phyloP scores from a whole-genome alignment of 257 asterid genomes.

The Solanum ossicruentum region DNA sequence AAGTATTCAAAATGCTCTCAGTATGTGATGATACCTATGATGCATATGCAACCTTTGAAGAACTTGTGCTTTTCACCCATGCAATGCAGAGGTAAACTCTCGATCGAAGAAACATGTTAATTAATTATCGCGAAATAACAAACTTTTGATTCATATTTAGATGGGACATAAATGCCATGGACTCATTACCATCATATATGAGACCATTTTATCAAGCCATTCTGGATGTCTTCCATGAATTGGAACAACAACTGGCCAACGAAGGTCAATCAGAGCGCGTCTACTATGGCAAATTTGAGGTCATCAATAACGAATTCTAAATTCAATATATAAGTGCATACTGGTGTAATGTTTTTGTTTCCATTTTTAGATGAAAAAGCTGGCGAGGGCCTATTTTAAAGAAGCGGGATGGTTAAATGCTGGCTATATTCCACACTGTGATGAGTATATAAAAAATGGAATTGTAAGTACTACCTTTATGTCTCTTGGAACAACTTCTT shows the following conservation, averaged over 20 bases:
- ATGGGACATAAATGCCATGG: conserved; percentile 14
- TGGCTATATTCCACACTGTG: background rate
- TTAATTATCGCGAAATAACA: background rate
- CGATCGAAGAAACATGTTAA: no score
- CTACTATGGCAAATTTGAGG: background rate
- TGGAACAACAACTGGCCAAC: conserved; percentile 12
- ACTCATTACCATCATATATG: conserved; percentile 27
- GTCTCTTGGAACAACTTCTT: conserved; percentile 6
- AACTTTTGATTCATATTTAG: background rate
- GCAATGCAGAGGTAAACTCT: conserved; percentile 20
- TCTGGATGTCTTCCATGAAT: conserved; percentile 10
- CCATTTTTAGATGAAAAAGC: background rate
- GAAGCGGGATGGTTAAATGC: background rate
- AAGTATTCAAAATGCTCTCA: background rate
- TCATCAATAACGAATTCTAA: background rate
- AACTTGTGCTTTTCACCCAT: background rate
- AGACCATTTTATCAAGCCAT: conserved; percentile 7
- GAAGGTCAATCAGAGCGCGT: conserved; percentile 6
- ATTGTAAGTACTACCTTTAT: background rate
- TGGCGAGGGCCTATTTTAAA: background rate
- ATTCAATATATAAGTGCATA: no score
- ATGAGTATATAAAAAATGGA: background rate
- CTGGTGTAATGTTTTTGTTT: background rate
- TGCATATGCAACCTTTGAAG: background rate
- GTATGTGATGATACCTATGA: background rate